phyloP scores from a whole-genome alignment of 2,329 filamentous ascomycete species.

The Aspergillus eucalypticola region DNA sequence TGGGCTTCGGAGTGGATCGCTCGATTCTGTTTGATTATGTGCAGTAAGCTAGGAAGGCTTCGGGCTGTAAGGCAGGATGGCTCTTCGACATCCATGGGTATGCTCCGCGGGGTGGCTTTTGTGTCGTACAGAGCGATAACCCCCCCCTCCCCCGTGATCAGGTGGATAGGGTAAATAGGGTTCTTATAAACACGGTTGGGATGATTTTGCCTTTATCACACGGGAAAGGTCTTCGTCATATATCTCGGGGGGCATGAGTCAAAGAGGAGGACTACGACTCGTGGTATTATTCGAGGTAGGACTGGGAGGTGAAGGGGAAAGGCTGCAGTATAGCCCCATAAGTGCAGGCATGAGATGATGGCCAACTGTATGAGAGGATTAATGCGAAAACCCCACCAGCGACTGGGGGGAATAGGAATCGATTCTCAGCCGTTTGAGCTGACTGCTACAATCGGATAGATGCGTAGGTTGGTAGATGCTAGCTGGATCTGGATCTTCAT shows the following conservation, averaged over 20 bases:
- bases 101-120: background rate
- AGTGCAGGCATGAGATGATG: background rate
- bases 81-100: conserved; percentile 1
- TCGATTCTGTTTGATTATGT: background rate
- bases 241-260: background rate
- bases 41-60: background rate
- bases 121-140: conserved; percentile 2
- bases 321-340: background rate
- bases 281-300: background rate
- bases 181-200: conserved; percentile 3
- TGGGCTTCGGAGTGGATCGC: background rate
- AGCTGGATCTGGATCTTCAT: background rate
- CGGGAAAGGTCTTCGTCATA: conserved; percentile 7
- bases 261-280: background rate
- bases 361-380: background rate
- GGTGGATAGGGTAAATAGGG: background rate
- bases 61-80: conserved; percentile 2
- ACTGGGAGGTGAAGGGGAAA: background rate
- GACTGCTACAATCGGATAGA: background rate
- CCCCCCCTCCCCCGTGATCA: background rate
- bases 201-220: conserved; percentile 5
- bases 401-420: background rate
- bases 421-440: background rate
- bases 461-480: background rate
- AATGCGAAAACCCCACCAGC: background rate